Evolutionary conservation across 169 alveolate genomes (phyloP).

Genomic region (Plasmodium coatneyi): DNA sequence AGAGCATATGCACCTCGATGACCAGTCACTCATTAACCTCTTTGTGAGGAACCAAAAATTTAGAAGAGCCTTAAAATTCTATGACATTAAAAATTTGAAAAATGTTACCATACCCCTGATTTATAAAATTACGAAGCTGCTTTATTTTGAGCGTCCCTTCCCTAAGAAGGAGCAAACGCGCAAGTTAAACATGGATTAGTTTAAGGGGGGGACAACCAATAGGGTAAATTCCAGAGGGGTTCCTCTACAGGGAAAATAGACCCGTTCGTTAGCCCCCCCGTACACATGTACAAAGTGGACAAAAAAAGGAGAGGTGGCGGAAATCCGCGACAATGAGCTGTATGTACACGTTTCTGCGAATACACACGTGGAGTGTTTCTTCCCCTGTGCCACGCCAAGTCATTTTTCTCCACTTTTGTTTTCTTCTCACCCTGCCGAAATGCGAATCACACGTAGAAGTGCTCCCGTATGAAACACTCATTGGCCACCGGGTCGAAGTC

Average conservation of each 20-base stretch:
- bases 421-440: background rate
- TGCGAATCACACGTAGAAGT: conserved; percentile 18
- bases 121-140: conserved; percentile 69
- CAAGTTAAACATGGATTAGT: conserved; percentile 32
- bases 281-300: background rate
- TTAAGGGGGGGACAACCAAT: background rate
- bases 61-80: conserved; percentile 53
- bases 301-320: background rate
- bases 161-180: conserved; percentile 47
- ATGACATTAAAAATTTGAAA: conserved; percentile 24
- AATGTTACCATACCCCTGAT: conserved; percentile 53
- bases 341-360: background rate
- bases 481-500: conserved; percentile 73
- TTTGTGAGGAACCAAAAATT: conserved; percentile 39
- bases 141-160: conserved; percentile 69
- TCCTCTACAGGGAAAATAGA: background rate
- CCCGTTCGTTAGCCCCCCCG: too few relatives aligned
- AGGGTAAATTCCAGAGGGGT: background rate
- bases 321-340: background rate
- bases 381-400: background rate
- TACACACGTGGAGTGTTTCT: background rate
- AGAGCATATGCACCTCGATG: conserved; percentile 30
- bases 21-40: conserved; percentile 26
- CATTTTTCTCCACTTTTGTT: background rate
- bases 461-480: conserved; percentile 38